Percentiles rank a stretch among this genome's conserved stretches.
phyloP scores from a whole-genome alignment of 352 stramenopile genomes.

The Phytophthora pini region DNA sequence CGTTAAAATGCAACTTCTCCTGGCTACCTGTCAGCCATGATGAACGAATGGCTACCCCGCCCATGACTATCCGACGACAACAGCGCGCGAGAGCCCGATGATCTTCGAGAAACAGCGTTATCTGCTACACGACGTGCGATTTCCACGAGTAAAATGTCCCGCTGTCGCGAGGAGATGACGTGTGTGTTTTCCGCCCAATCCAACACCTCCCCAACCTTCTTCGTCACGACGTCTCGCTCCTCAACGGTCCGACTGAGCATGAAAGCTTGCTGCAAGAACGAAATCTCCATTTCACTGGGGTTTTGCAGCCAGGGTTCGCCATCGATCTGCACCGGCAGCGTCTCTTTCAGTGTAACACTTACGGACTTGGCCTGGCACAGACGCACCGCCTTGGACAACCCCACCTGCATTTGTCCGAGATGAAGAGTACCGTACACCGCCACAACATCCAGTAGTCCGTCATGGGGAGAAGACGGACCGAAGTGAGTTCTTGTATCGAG shows the following conservation, averaged over 20 bases:
- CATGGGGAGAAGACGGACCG: constrained; percentile 80
- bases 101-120: constrained; percentile 30
- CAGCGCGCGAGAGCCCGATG: constrained; percentile 23
- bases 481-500: constrained; percentile 34
- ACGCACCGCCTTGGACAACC: constrained; percentile 79
- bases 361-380: constrained; percentile 78
- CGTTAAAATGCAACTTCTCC: constrained; percentile 2
- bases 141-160: constrained; percentile 73
- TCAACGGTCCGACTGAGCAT: constrained; percentile 84
- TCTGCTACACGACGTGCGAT: constrained; percentile 74
- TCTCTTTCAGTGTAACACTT: constrained; percentile 65
- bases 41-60: constrained; percentile 33
- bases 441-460: constrained; percentile 94
- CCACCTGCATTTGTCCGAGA: constrained; percentile 94
- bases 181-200: constrained; percentile 82
- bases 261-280: constrained; percentile 84
- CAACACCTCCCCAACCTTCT: constrained; percentile 83
- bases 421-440: constrained; percentile 94
- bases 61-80: constrained; percentile 23
- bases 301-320: constrained; percentile 95
- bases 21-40: constrained; percentile 30
- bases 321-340: constrained; percentile 92
- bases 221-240: constrained; percentile 81
- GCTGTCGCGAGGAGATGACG: constrained; percentile 74
- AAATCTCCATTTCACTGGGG: constrained; percentile 81